Evolutionary conservation across 2,329 filamentous ascomycete genomes (phyloP), one percentile per base, ranked within the genome.

Genomic region (Fusarium proliferatum): DNA sequence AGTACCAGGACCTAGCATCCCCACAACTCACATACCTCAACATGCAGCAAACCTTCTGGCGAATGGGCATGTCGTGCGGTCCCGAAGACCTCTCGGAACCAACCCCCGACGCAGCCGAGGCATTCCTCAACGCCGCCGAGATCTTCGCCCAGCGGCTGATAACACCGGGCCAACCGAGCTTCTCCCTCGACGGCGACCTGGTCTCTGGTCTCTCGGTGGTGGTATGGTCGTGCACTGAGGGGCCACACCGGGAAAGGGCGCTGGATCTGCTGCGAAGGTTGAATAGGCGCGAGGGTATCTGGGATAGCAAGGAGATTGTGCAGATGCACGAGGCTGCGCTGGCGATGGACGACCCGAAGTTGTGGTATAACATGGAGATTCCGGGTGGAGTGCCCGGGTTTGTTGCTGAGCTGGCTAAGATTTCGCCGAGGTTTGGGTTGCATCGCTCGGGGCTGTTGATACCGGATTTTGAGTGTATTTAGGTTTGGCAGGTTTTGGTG

Each of bases 281-380:
- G 11, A 72, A 75, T 13, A 55, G 74, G 10, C 70, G 67, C 0
- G 76, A 78, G 41, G 76, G 73, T 1, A 46, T 78, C 0, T 77
- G 73, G 72, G 74, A 78, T 15, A 78, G 74, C 16, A 55, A 67
- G 17, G 76, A 78, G 16, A 58, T 76, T 6, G 61, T 49, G 10
- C 61, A 74, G 43, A 53, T 76, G 64, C 73, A 76, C 1, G 72
- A 75, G 26, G 67, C 72, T 2, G 61, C 70, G 10, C 53, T 70
- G 15, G 56, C 66, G 19, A 36, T 72, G 26, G 49, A 69, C 0
- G 39, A 72, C 26, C 56, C 46, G 0, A 58, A 45, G 17, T 5
- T 21, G 0, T 72, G 64, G 64, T 72, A 72, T 16, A 39, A 58
- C 2, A 53, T 28, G 28, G 64, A 72, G 8, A 48, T 72, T 4